Conservation (phyloP, 306 rosid species). For the Vigna unguiculata region DNA sequence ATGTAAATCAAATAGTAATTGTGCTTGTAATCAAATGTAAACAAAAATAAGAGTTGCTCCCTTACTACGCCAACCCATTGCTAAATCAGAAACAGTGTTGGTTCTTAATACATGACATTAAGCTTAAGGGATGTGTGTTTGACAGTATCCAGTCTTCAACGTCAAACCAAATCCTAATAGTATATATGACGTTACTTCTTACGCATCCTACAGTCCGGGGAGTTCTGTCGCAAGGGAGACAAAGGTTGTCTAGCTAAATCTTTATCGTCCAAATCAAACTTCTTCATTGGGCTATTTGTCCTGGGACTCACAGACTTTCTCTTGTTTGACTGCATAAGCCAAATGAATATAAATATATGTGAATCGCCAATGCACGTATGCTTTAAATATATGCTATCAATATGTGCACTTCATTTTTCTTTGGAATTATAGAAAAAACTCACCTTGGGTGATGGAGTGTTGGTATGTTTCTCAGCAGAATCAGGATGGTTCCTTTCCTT, state of each 20-base stretch:
- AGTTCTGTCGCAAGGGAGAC: constrained; percentile 77
- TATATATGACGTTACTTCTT: constrained; percentile 48
- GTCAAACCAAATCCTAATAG: background rate
- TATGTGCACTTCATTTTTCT: constrained; percentile 24
- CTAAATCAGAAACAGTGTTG: constrained; percentile 27
- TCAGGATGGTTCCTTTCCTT: constrained; percentile 60
- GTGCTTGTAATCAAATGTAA: background rate
- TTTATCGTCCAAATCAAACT: constrained; percentile 62
- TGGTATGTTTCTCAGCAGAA: constrained; percentile 68
- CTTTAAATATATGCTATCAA: background rate
- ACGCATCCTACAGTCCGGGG: constrained; percentile 69
- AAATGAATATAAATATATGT: constrained; percentile 15
- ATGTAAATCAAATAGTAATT: too few relatives aligned
- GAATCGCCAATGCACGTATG: constrained; percentile 14
- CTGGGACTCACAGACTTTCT: constrained; percentile 64
- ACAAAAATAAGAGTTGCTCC: constrained; percentile 29
- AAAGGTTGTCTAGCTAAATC: constrained; percentile 72
- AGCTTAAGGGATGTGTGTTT: background rate
- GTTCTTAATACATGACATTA: constrained; percentile 3
- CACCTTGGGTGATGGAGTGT: constrained; percentile 74
- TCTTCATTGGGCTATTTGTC: constrained; percentile 64
- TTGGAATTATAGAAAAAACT: constrained; percentile 24
- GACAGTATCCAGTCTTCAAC: background rate
- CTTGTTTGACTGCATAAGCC: constrained; percentile 81
- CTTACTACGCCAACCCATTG: constrained; percentile 12